Base-by-base conservation (phyloP, 306 rosid species). In the Fragaria vesca region DNA sequence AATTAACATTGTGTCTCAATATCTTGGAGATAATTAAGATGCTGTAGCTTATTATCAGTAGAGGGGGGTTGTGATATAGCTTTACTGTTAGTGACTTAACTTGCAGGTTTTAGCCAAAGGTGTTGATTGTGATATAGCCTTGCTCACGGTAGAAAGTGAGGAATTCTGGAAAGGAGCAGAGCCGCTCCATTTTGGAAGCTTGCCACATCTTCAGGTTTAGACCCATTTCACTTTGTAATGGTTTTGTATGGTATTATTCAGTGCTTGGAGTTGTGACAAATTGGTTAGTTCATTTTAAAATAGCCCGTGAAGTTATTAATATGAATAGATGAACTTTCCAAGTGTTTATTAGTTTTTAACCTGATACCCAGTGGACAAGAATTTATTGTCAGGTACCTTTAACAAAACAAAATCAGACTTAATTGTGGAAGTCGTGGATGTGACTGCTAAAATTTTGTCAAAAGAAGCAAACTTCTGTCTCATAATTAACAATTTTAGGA, bases 161-260 rank as follows among this genome's bases (percentile, higher is more conserved):
- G 96, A 91, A 76, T 95, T 95, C 60, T 95, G 99, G 99, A 87
- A 84, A 84, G 97, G 90, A 55, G 97, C 85, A 38, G 96, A 90
- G 63, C 97, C 98, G 60, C 98, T 95, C 54, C 83, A 72, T 69
- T 83, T 95, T 55, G 99, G 99, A 74, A 85, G 81, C 80, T 84
- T 95, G 93, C 99, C 99, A 34, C 89, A 87, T 78, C 99, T 95
- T 86, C 99, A 95, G 99, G 97, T 95, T 81, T 83, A 74, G 47
- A 85, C 30, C 58, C 58, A 52, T 17, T 74, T 67, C 78, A 65
- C 30, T 79, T 40, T 28, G 71, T 7, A 71, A 51, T 28, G 52
- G 30, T 73, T 32, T 52, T 76, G 21, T 50, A 55, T 51, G 72
- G 54, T 78, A 71, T 79, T 65, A 57, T 50, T 61, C 62, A 50